These are phyloP conservation scores for Mortierella sp. DNA, from an alignment of 371 early-diverging fungal genomes.

Conservation along the genomic window DNA sequence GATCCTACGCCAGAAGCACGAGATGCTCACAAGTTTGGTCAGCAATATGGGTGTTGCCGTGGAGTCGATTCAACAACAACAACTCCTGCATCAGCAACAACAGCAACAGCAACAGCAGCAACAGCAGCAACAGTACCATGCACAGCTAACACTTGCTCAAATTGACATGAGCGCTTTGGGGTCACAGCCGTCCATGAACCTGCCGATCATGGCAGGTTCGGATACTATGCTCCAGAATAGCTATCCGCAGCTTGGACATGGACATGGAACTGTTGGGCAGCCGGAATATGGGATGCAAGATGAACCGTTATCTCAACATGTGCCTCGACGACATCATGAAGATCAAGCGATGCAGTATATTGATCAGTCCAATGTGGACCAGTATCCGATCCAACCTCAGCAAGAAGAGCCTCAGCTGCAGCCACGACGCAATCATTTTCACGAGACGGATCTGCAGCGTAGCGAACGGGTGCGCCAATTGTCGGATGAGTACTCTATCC, in stretches of 20 bases:
- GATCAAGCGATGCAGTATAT: slow-evolving; percentile 18
- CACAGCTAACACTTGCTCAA: slow-evolving; percentile 7
- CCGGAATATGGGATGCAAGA: slow-evolving; percentile 6
- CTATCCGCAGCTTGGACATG: slow-evolving; percentile 12
- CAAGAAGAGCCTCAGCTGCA: slow-evolving; percentile 43
- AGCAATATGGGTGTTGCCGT: slow-evolving; percentile 42
- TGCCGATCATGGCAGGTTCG: background rate
- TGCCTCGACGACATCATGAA: slow-evolving; percentile 20
- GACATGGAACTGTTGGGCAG: no score
- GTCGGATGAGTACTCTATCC: slow-evolving; percentile 44
- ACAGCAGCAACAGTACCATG: slow-evolving; percentile 14
- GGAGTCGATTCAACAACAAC: slow-evolving; percentile 43
- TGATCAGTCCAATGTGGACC: slow-evolving; percentile 14
- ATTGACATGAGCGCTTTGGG: background rate
- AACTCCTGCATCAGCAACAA: slow-evolving; percentile 18
- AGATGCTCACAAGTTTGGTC: slow-evolving; percentile 35
- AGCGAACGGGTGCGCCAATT: slow-evolving; percentile 33
- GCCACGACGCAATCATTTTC: slow-evolving; percentile 37
- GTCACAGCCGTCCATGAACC: background rate
- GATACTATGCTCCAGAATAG: background rate
- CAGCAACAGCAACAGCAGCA: slow-evolving; percentile 39
- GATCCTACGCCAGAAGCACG: slow-evolving; percentile 35
- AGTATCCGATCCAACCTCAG: slow-evolving; percentile 25
- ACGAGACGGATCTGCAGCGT: slow-evolving; percentile 30
- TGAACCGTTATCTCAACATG: background rate